phyloP scores from a whole-genome alignment of 1,139 yeast species.

The Nakaseomyces delphensis region DNA sequence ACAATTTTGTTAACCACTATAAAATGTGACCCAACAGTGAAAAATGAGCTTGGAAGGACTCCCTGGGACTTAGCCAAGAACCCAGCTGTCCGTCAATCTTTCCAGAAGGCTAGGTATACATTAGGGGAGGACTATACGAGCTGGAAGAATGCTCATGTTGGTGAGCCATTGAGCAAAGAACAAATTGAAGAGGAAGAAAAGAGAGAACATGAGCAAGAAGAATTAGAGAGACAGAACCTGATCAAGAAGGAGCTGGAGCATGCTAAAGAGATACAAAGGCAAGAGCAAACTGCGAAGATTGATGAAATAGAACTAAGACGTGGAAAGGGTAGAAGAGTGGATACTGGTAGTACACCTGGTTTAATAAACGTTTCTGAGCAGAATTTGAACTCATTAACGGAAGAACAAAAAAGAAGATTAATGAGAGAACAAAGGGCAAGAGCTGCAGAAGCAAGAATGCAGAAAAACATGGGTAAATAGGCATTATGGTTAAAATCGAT shows the following conservation, averaged over 20 bases:
- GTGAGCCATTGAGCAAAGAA: slow-evolving; percentile 54
- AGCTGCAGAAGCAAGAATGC: slow-evolving; percentile 87
- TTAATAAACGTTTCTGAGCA: slow-evolving; percentile 16
- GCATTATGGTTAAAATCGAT: neutral
- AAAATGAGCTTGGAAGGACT: slow-evolving; percentile 49
- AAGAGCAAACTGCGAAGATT: slow-evolving; percentile 18
- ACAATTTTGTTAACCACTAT: slow-evolving; percentile 53
- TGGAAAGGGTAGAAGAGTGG: slow-evolving; percentile 26
- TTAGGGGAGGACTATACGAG: slow-evolving; percentile 63
- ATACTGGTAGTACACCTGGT: slow-evolving; percentile 19
- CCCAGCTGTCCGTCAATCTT: slow-evolving; percentile 41
- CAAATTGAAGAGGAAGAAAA: slow-evolving; percentile 41
- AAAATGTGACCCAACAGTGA: slow-evolving; percentile 60
- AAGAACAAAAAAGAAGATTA: slow-evolving; percentile 63
- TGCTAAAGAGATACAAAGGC: slow-evolving; percentile 24
- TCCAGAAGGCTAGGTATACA: slow-evolving; percentile 58
- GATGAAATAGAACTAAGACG: slow-evolving; percentile 10
- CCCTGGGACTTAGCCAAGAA: slow-evolving; percentile 52
- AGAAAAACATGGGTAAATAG: slow-evolving; percentile 4
- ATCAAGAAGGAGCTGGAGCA: slow-evolving; percentile 31
- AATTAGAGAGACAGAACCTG: slow-evolving; percentile 25
- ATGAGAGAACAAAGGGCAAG: slow-evolving; percentile 94
- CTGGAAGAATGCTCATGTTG: slow-evolving; percentile 66
- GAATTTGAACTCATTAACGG: slow-evolving; percentile 38
- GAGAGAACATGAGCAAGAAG: slow-evolving; percentile 39